Base-by-base conservation (phyloP, 345 rosid species). In the Eucalyptus brandiana region DNA sequence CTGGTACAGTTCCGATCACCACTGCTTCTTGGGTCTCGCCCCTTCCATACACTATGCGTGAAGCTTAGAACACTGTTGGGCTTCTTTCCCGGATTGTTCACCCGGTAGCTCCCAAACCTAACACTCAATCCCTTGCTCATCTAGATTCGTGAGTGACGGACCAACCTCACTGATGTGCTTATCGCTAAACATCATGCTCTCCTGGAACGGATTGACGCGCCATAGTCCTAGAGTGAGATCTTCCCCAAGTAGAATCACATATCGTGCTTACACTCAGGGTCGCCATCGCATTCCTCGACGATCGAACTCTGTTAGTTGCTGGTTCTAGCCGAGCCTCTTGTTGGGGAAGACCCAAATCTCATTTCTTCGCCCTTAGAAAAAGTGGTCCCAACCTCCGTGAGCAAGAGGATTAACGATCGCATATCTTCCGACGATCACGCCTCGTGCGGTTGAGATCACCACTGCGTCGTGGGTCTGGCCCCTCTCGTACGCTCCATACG, bases 121-220 rank as follows among this genome's bases (percentile, higher is more conserved):
- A 0, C 24, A 7, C 37, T 65, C 37, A 4, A 1, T 15, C 9
- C n/a, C 34, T 62, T 62, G 18, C 56, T 51, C 56, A 51, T 0
- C 80, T 10, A 67, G 6, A 8, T 67, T 67, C 42, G 80, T 8
- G 42, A 67, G 80, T 1, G 12, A 37, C 42, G 19, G 42, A 60
- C 12, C 42, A 37, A 17, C 23, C 23, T 67, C 12, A 21, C 40
- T 1, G 42, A 32, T 65, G 76, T 65, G 76, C 76, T 65, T n/a
- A 32, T 65, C 34, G 1, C 76, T 32, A 17, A n/a, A n/a, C 11
- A 1, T 1, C 12, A 0, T 17, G 40, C 80, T 40, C 26, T 69
- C 24, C 7, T 34, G 44, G 26, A 69, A 18, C 24, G 11, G 44
- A 34, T 34, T 18, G 44, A 69, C 2, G 4, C 10, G 44, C 6